Evolutionary conservation across 768 basidiomycete genomes (phyloP).

Genomic region (Chalciporus pseudorubinellus): DNA sequence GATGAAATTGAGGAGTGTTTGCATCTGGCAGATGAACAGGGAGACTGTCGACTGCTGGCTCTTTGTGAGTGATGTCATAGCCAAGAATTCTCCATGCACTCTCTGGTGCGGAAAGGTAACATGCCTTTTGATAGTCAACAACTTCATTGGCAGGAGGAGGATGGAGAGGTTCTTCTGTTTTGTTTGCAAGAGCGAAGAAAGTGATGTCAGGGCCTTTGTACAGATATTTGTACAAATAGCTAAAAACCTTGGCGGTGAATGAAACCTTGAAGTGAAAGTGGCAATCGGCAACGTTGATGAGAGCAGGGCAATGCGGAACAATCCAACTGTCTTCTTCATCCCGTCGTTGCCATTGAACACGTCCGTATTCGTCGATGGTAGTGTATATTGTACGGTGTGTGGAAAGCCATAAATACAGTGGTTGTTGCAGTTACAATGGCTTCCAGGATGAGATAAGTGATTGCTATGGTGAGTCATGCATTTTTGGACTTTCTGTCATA

Average conservation of each 20-base stretch:
- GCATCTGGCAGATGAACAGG: too few relatives aligned
- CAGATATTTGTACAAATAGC: conserved; percentile 41
- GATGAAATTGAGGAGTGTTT: conserved; percentile 21
- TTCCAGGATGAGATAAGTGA: neutral
- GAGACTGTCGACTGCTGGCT: too few relatives aligned
- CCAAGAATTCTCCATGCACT: conserved; percentile 27
- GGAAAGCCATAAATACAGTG: neutral
- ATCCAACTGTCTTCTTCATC: conserved; percentile 25
- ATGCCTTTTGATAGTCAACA: conserved; percentile 34
- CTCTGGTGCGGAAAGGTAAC: conserved; percentile 36
- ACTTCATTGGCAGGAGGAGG: conserved; percentile 30
- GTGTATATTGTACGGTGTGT: conserved; percentile 12
- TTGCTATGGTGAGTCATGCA: neutral
- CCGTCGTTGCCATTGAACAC: conserved; percentile 29
- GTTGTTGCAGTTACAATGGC: neutral
- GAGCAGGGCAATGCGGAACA: conserved; percentile 27
- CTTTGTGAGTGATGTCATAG: too few relatives aligned
- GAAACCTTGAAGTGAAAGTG: conserved; percentile 39
- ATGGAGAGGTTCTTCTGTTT: neutral
- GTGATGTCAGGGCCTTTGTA: conserved; percentile 29
- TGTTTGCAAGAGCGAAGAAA: neutral
- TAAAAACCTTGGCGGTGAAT: conserved; percentile 31
- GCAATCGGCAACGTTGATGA: conserved; percentile 30
- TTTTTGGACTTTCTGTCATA: neutral
- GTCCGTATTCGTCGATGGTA: conserved; percentile 24